Conservation (phyloP, 2,329 filamentous ascomycete species). For the Neonectria magnoliae region DNA sequence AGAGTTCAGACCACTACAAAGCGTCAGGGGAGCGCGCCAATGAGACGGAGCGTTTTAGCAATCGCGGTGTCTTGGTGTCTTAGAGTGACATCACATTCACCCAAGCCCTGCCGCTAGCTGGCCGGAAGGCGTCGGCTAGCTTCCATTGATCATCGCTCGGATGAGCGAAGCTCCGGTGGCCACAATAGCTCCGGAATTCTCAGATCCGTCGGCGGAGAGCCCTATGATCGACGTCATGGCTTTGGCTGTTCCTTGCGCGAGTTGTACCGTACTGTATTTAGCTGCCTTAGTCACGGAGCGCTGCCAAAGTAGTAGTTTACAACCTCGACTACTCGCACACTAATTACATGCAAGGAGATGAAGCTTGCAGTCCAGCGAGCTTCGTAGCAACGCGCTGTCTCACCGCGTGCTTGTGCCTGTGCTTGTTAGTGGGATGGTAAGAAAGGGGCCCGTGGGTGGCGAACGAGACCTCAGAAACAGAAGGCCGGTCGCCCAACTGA, state of each 20-base stretch:
- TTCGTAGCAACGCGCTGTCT: background rate
- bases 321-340: background rate
- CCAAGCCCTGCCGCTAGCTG: background rate
- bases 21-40: background rate
- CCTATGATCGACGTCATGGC: background rate
- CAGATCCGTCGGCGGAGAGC: background rate
- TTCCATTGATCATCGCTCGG: background rate
- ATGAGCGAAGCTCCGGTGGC: background rate
- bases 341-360: background rate
- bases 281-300: background rate
- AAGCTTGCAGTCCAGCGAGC: background rate
- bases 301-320: background rate
- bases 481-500: background rate
- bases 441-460: background rate
- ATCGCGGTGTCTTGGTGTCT: background rate
- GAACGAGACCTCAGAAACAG: background rate
- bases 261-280: background rate
- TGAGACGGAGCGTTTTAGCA: background rate
- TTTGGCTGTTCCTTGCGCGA: background rate
- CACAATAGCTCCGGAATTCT: background rate
- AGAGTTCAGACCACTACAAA: background rate
- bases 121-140: background rate
- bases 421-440: background rate
- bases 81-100: background rate
- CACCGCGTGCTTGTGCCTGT: background rate